Base-by-base conservation (phyloP, 2,329 filamentous ascomycete species). In the Epichloe aotearoae region DNA sequence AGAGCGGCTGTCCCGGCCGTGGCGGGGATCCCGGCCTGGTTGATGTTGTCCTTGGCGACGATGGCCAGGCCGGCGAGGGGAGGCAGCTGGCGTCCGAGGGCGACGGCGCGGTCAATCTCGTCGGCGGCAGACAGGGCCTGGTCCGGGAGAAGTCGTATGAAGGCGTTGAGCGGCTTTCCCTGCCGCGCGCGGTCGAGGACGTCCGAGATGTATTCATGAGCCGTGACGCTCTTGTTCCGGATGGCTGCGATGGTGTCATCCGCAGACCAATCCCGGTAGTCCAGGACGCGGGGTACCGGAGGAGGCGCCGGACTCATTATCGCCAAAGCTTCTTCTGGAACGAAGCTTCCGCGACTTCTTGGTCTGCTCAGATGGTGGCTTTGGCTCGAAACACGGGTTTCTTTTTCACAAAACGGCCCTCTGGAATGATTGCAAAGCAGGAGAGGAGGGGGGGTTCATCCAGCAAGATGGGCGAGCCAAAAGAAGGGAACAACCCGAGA, bases 1-100 rank as follows among this genome's bases (percentile, higher is more conserved):
- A 56, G 48, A 38, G 56, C 50, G 17, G 48, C 50, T n/a, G 56
- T 54, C 41, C 57, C 52, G 14, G 45, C 47, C 11, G 53, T 57
- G 2, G 56, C 57, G 1, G 50, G 47, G 5, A 55, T 2, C 4
- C 52, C 51, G 4, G 46, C 36, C 19, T 57, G 17, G 42, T 58
- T 56, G 50, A 58, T 58, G 38, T 57, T 58, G 49, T 58, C 57
- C 33, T 58, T 58, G 17, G 49, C 51, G 38, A 56, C 57, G 41
- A 58, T 53, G n/a, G 57, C 56, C 4, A 58, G 51, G 2, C 57
- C 57, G 17, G 55, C 56, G 14, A 58, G 53, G 19, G 56, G 57
- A 11, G 55, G 53, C 15, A 56, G 43, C 3, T 51, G 4, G 5
- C 47, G 43, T 2, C 56, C 55, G 5, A 50, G 23, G 17, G 53